Conservation (phyloP, 305 asterid genomes). For the Rubia peregrina region DNA sequence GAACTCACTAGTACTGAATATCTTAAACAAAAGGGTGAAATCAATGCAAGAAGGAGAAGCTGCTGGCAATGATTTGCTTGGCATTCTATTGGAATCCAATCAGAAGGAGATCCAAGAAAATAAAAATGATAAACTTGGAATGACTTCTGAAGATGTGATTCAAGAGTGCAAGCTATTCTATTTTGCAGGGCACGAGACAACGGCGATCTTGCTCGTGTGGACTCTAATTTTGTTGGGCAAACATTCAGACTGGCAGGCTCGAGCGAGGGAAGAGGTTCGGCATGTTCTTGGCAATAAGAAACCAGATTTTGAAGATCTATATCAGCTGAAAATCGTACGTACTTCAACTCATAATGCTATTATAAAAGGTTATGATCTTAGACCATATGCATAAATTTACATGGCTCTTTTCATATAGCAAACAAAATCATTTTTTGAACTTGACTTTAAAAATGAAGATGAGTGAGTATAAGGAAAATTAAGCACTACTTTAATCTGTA, state of each 20-base stretch:
- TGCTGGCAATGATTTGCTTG: conserved; percentile 24
- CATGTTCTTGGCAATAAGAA: conserved; percentile 23
- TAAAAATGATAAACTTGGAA: conserved; percentile 29
- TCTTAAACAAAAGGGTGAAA: conserved; percentile 25
- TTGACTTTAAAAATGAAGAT: no score
- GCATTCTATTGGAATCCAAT: conserved; percentile 27
- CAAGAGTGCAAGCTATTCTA: conserved; percentile 39
- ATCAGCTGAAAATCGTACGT: conserved; percentile 38
- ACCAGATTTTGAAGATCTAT: conserved; percentile 31
- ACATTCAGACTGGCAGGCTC: conserved; percentile 42
- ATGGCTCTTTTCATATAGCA: no score
- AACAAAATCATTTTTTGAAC: no score
- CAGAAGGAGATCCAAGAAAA: conserved; percentile 25
- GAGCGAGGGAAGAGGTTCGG: conserved; percentile 48
- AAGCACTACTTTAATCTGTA: no score
- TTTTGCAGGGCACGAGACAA: conserved; percentile 54
- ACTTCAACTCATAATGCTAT: neutral
- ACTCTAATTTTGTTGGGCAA: conserved; percentile 40
- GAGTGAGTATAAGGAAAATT: no score
- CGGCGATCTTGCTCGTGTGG: conserved; percentile 45
- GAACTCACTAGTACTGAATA: conserved; percentile 15
- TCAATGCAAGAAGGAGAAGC: conserved; percentile 27
- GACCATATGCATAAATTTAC: neutral
- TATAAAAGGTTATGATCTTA: neutral
- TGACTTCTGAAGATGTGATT: conserved; percentile 28